Evolutionary conservation across 202 grass and related monocot genomes (phyloP), one percentile per base, ranked within the genome.

Genomic region (Panicum virgatum): DNA sequence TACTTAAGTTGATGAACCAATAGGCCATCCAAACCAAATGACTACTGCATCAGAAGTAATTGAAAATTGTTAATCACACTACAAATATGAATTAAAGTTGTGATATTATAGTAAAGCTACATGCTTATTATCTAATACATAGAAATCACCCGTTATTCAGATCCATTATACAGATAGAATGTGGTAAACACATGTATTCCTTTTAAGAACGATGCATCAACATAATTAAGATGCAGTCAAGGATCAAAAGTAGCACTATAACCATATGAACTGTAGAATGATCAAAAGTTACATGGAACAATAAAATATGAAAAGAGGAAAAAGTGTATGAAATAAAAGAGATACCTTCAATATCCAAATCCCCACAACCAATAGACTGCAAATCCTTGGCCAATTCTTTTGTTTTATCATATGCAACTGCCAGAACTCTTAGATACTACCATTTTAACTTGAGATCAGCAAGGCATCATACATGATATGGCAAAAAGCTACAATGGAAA

Each of bases 271-370:
- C 57, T 43, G 18, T 42, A 66, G 10, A 75, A 37, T 36, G 32
- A 64, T 9, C 6, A n/a, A 18, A 42, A 20, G 48, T 46, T 18
- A n/a, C n/a, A n/a, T 11, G 19, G n/a, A 72, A 72, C 9, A 57
- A 37, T 5, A 54, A 73, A 77, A 70, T 13, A 70, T 40, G 11
- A 82, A 66, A 56, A 25, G 0, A 67, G 39, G 15, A 66, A 26
- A 58, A 68, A 43, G 6, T 59, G 12, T 22, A 65, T 63, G 59
- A 27, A 82, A 83, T 51, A 63, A 32, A 82, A 81, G 22, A 39
- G 22, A 34, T 89, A 99, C 96, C 96, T 99, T 99, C 93, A 65
- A 93, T 90, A 80, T 99, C 96, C 83, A 99, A 92, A 66, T 99
- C 93, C n/a, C 96, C 96, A 90, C 96, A 99, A 36, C 96, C 91